phyloP scores from a whole-genome alignment of 2,329 filamentous ascomycete species.

The Diaporthe citriasiana region DNA sequence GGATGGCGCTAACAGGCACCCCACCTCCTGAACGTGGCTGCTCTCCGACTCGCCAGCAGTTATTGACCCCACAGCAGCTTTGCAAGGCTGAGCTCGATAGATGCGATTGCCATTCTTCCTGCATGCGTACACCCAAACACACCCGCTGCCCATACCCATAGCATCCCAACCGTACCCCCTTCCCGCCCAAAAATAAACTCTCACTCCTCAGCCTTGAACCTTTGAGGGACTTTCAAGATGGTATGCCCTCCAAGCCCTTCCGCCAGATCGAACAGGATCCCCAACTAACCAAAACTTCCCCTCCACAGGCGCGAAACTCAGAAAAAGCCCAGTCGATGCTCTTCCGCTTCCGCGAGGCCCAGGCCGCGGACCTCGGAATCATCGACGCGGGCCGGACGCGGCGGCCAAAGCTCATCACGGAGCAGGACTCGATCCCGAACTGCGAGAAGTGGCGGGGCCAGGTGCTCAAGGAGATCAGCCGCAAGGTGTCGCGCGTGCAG shows the following conservation, averaged over 20 bases:
- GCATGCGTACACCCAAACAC: neutral
- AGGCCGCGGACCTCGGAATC: constrained; percentile 95
- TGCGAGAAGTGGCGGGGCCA: constrained; percentile 99
- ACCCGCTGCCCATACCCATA: neutral
- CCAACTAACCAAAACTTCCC: constrained; percentile 31
- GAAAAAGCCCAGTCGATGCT: constrained; percentile 99
- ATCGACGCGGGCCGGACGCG: constrained; percentile 92
- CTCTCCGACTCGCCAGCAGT: constrained; percentile 24
- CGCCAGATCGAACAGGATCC: neutral
- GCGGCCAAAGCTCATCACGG: constrained; percentile 91
- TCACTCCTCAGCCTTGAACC: neutral
- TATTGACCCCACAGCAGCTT: constrained; percentile 31
- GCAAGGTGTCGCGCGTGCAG: constrained; percentile 97
- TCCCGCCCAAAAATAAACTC: neutral
- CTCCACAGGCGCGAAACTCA: constrained; percentile 85
- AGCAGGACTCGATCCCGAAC: constrained; percentile 83
- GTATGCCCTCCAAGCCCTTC: constrained; percentile 31
- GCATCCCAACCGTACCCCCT: neutral
- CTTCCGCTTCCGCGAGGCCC: constrained; percentile 98
- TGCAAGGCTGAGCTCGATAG: constrained; percentile 30
- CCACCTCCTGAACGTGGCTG: constrained; percentile 12
- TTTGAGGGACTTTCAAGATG: constrained; percentile 38
- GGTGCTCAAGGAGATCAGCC: constrained; percentile 95
- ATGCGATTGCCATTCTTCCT: constrained; percentile 10
- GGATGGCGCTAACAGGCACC: constrained; percentile 15